Evolutionary conservation across 2,329 filamentous ascomycete species (phyloP).

Genomic region (Xenosphaeropsis pyriputrescens): DNA sequence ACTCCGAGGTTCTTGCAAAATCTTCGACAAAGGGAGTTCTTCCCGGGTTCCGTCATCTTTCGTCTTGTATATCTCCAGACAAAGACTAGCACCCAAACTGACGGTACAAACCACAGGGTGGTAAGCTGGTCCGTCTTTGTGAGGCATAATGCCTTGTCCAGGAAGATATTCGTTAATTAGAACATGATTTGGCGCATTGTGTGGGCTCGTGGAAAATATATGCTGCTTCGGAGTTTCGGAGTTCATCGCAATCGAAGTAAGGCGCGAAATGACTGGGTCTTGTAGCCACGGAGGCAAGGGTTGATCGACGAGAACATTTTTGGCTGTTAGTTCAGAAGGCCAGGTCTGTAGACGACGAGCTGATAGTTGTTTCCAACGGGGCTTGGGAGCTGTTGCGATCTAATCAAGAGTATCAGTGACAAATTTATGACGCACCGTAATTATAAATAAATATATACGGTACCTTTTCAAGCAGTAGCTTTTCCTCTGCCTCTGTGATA

Average conservation of each 20-base stretch:
- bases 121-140: constrained; percentile 87
- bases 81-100: constrained; percentile 64
- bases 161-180: constrained; percentile 84
- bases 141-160: constrained; percentile 90
- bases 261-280: constrained; percentile 50
- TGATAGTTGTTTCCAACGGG: constrained; percentile 76
- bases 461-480: constrained; percentile 56
- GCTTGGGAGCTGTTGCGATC: constrained; percentile 51
- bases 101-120: constrained; percentile 81
- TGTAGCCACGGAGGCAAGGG: constrained; percentile 64
- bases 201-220: constrained; percentile 51
- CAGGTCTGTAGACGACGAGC: constrained; percentile 83
- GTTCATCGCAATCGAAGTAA: constrained; percentile 32
- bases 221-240: constrained; percentile 16
- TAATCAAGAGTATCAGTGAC: constrained; percentile 14
- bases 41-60: constrained; percentile 44
- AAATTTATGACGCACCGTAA: constrained; percentile 1
- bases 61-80: constrained; percentile 61
- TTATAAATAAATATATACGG: constrained; percentile 1
- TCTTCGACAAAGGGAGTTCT: constrained; percentile 31
- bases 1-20: constrained; percentile 76
- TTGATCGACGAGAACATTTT: constrained; percentile 58
- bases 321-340: constrained; percentile 67
- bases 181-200: constrained; percentile 73
- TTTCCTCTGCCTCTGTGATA: constrained; percentile 63